Evolutionary conservation across 1,139 yeast genomes (phyloP).

Genomic region (Candida labiduridarum): DNA sequence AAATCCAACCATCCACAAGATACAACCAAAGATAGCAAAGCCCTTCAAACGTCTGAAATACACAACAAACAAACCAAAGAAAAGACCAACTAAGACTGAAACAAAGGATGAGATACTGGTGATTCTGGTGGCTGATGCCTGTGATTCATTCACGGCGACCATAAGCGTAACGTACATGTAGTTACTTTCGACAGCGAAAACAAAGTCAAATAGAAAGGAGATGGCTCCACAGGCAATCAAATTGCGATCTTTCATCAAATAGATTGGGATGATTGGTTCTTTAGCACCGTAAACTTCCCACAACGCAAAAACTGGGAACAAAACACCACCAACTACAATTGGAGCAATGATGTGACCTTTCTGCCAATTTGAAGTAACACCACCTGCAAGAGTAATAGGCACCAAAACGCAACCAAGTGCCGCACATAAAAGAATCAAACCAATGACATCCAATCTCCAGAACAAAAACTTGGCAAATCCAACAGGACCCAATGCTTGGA

Average conservation of each 20-base stretch:
- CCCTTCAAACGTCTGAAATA: slow-evolving; percentile 31
- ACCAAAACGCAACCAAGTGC: slow-evolving; percentile 40
- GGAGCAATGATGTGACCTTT: slow-evolving; percentile 38
- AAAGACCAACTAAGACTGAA: slow-evolving; percentile 32
- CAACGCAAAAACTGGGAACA: slow-evolving; percentile 32
- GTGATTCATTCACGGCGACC: slow-evolving; percentile 35
- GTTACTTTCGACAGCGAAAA: slow-evolving; percentile 32
- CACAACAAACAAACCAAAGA: slow-evolving; percentile 36
- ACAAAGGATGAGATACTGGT: slow-evolving; percentile 35
- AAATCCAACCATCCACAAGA: slow-evolving; percentile 38
- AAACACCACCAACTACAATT: slow-evolving; percentile 37
- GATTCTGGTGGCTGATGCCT: slow-evolving; percentile 39
- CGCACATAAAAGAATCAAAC: slow-evolving; percentile 31
- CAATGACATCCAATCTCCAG: slow-evolving; percentile 40
- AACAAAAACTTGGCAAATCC: slow-evolving; percentile 29
- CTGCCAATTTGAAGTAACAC: slow-evolving; percentile 31
- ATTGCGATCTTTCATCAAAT: slow-evolving; percentile 38
- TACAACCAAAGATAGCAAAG: slow-evolving; percentile 36
- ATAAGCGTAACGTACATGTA: slow-evolving; percentile 38
- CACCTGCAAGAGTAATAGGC: slow-evolving; percentile 44
- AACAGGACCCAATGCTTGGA: slow-evolving; percentile 25
- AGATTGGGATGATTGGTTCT: slow-evolving; percentile 35
- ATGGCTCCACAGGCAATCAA: slow-evolving; percentile 31
- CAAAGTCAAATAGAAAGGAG: slow-evolving; percentile 32
- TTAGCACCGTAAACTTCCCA: slow-evolving; percentile 37